These are phyloP conservation scores for Aspergillus latus DNA, from an alignment of 2,329 filamentous ascomycete species.

Conservation along the genomic window DNA sequence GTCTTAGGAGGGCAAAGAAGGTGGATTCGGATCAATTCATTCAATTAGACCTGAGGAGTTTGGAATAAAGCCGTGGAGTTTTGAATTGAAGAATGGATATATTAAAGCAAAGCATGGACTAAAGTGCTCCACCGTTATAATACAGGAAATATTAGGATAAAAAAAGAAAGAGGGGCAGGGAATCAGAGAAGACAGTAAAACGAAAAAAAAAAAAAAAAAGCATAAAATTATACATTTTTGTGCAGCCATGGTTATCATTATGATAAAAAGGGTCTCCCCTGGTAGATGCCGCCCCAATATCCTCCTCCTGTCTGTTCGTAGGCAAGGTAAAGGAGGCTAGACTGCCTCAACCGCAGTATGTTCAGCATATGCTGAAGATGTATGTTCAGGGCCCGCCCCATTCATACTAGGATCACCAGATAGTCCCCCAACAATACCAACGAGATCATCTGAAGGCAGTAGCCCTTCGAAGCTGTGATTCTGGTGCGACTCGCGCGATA, in stretches of 20 bases:
- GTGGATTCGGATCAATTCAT: slow-evolving; percentile 3
- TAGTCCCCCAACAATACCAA: slow-evolving; percentile 40
- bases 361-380: slow-evolving; percentile 31
- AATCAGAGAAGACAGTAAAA: not conserved
- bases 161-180: not conserved
- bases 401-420: slow-evolving; percentile 35
- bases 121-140: slow-evolving; percentile 6
- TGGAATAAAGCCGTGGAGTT: not conserved
- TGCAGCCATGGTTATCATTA: slow-evolving; percentile 31
- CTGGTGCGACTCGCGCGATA: slow-evolving; percentile 36
- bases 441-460: slow-evolving; percentile 37
- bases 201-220: not conserved
- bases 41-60: not conserved
- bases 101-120: not conserved
- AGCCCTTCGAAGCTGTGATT: slow-evolving; percentile 34
- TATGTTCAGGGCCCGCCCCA: slow-evolving; percentile 36
- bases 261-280: not conserved
- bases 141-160: not conserved
- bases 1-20: not conserved
- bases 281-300: too few relatives aligned
- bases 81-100: not conserved
- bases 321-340: slow-evolving; percentile 18
- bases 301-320: too few relatives aligned
- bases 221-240: slow-evolving; percentile 11
- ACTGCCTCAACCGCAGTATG: slow-evolving; percentile 33